These are phyloP conservation scores for Crepidotus variabilis DNA, from an alignment of 768 basidiomycete species.

Conservation along the genomic window DNA sequence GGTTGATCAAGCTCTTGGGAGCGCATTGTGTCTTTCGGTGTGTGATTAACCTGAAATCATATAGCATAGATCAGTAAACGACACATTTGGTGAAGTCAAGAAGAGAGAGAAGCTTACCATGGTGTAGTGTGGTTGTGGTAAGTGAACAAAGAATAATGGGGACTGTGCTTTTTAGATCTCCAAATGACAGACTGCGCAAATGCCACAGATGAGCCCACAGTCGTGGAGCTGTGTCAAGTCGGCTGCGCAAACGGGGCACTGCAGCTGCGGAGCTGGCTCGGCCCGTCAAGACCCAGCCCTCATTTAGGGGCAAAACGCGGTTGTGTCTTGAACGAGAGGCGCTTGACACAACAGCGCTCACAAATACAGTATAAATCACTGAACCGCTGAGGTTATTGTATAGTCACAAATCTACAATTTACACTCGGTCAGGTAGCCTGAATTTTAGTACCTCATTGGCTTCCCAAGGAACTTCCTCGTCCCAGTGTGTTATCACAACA, in stretches of 20 bases:
- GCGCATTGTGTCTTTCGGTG: background rate
- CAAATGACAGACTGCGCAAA: background rate
- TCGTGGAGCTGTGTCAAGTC: background rate
- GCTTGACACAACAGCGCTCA: too few species aligned
- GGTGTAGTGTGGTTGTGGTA: background rate
- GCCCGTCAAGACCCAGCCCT: too few species aligned
- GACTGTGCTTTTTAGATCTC: background rate
- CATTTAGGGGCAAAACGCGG: too few species aligned
- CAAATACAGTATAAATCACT: too few species aligned
- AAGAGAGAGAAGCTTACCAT: background rate
- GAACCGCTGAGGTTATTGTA: too few species aligned
- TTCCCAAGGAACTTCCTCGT: slow-evolving; percentile 87
- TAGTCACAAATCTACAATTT: too few species aligned
- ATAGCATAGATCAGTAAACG: background rate
- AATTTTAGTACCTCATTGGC: slow-evolving; percentile 34
- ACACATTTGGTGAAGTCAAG: background rate
- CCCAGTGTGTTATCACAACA: slow-evolving; percentile 87
- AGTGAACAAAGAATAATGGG: background rate
- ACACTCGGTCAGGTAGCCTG: too few species aligned
- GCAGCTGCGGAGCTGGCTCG: too few species aligned
- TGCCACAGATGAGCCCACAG: background rate
- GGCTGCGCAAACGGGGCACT: too few species aligned
- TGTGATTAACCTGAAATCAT: background rate
- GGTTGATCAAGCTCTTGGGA: background rate
- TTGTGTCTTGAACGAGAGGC: too few species aligned